These are phyloP conservation scores for Colletotrichum lupini DNA, from an alignment of 2,329 filamentous ascomycete genomes.

Conservation along the genomic window DNA sequence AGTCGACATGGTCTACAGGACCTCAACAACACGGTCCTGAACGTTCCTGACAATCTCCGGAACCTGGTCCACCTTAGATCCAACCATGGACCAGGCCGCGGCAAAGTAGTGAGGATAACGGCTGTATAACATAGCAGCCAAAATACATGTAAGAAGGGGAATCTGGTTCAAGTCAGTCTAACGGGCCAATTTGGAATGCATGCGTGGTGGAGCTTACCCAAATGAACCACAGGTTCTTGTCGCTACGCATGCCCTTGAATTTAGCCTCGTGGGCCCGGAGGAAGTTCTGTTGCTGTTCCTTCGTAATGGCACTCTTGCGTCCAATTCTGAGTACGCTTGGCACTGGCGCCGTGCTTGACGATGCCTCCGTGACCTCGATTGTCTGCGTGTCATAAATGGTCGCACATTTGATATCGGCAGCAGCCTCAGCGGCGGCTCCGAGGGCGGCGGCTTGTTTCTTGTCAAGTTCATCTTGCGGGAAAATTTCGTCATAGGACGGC, in stretches of 20 bases:
- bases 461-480: constrained; percentile 66
- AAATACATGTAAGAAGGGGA: constrained; percentile 59
- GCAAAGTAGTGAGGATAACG: constrained; percentile 60
- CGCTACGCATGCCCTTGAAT: constrained; percentile 71
- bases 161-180: constrained; percentile 52
- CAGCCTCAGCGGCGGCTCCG: constrained; percentile 67
- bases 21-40: constrained; percentile 42
- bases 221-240: constrained; percentile 75
- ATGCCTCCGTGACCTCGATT: constrained; percentile 49
- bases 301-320: constrained; percentile 71
- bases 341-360: constrained; percentile 35
- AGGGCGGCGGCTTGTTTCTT: constrained; percentile 68
- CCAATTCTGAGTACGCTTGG: constrained; percentile 66
- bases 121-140: constrained; percentile 62
- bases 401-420: constrained; percentile 69
- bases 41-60: constrained; percentile 30
- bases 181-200: too few species aligned
- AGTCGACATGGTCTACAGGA: constrained; percentile 20
- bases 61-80: constrained; percentile 30
- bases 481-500: constrained; percentile 84
- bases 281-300: constrained; percentile 73
- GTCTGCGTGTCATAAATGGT: constrained; percentile 58
- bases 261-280: constrained; percentile 70
- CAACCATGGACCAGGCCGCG: constrained; percentile 32
- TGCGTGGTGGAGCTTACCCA: constrained; percentile 62